Base-by-base conservation (phyloP, 305 asterid species). In the Solanum hybrid region DNA sequence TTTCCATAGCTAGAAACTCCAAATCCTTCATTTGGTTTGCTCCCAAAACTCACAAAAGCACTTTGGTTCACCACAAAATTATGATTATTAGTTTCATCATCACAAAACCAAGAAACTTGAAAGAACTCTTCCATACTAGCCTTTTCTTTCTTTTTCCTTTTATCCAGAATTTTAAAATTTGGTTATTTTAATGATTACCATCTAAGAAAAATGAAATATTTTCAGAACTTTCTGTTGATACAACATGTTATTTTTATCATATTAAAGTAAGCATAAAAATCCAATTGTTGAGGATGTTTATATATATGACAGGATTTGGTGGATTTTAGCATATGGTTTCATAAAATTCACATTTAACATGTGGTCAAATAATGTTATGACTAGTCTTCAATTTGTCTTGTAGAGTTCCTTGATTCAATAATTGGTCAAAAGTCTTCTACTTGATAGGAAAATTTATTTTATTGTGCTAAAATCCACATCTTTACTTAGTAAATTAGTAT, bases 41-140 rank as follows among this genome's bases (percentile, higher is more conserved):
- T 79, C 76, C 68, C 78, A 89, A 89, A 95, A n/a, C 36, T 78
- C 39, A 72, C 77, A 89, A 95, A 94, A 75, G 93, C 94, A 91
- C 94, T 92, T 65, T 77, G 87, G 4, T 90, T 89, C 87, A 38
- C 88, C 82, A 65, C 6, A 70, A 13, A 29, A 11, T 80, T 37
- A 37, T 80, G 3, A 80, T 80, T 3, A 37, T 80, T 13, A 24
- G 38, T 90, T 39, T 75, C 93, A 87, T 92, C 36, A 79, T 88
- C 93, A 90, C 9, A 17, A 45, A 84, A 84, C 22, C 27, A 84
- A 45, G 88, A 17, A 65, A 89, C 2, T 17, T 90, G 90, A 73
- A 90, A 92, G 88, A 92, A 92, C 79, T 90, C 89, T 6, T 94
- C 95, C 94, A 93, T 93, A 8, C 90, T 39, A 36, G 34, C 36